Evolutionary conservation across 371 early-diverging fungal genomes (phyloP).

Genomic region (Syncephalastrum racemosum): DNA sequence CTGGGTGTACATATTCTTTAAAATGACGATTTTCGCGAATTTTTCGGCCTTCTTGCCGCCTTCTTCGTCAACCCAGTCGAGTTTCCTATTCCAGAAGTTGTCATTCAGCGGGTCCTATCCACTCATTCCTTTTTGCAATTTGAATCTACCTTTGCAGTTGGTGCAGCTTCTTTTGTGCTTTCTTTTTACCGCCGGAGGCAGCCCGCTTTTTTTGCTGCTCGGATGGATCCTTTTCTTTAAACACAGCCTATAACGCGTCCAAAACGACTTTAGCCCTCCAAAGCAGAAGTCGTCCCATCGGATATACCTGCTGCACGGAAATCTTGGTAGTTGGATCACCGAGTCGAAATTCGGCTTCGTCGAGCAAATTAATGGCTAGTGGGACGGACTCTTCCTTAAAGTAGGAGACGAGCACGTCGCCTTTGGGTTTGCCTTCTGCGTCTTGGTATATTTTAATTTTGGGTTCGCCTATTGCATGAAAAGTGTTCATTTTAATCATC

Average conservation of each 20-base stretch:
- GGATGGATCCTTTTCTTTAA: slow-evolving; percentile 58
- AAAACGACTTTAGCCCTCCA: slow-evolving; percentile 2
- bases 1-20: slow-evolving; percentile 93
- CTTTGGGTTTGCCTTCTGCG: slow-evolving; percentile 69
- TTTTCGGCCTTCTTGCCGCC: slow-evolving; percentile 70
- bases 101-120: neutral
- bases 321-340: slow-evolving; percentile 62
- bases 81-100: slow-evolving; percentile 56
- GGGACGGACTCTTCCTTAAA: slow-evolving; percentile 88
- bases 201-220: slow-evolving; percentile 29
- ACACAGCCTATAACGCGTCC: slow-evolving; percentile 57
- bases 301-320: slow-evolving; percentile 64
- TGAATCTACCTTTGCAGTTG: slow-evolving; percentile 69
- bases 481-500: neutral
- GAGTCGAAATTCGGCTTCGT: slow-evolving; percentile 79
- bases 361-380: slow-evolving; percentile 81
- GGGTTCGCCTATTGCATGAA: slow-evolving; percentile 60
- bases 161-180: slow-evolving; percentile 64
- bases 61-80: slow-evolving; percentile 92
- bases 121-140: neutral
- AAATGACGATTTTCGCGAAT: slow-evolving; percentile 79
- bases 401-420: slow-evolving; percentile 90
- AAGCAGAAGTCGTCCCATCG: neutral
- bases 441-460: slow-evolving; percentile 88
- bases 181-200: slow-evolving; percentile 55